A percentile compares a stretch with the other conserved stretches of the same genome.
Conservation (phyloP, 176 grass and related monocot genomes). For the Bonia amplexicaulis region DNA sequence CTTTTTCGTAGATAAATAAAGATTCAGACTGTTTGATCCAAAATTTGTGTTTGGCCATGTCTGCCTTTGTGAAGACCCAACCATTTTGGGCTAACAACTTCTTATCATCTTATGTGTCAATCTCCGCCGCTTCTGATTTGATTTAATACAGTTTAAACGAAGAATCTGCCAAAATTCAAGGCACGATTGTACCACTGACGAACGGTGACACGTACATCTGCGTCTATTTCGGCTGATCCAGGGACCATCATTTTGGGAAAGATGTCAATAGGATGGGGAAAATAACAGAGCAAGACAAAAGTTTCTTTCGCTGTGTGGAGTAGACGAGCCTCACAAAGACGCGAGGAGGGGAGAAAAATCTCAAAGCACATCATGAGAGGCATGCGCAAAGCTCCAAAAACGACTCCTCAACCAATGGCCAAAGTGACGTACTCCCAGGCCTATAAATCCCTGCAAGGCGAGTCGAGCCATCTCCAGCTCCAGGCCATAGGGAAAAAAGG, state of each 20-base stretch:
- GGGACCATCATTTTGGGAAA: not conserved
- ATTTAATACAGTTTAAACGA: not conserved
- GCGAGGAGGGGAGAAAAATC: not conserved
- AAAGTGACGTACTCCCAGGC: not conserved
- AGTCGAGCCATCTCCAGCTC: not conserved
- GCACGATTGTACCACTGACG: not conserved
- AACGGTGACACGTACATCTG: not conserved
- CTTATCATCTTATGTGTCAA: no score
- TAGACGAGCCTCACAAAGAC: not conserved
- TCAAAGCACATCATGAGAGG: not conserved
- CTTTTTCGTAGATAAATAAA: no score
- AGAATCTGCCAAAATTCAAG: not conserved
- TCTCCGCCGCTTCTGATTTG: no score
- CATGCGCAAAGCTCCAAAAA: not conserved
- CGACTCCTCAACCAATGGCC: not conserved
- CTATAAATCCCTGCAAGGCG: slow-evolving; percentile 19
- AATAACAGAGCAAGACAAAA: not conserved
- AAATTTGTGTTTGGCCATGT: not conserved
- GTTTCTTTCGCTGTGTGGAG: not conserved
- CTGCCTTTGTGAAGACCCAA: not conserved
- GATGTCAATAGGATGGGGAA: not conserved
- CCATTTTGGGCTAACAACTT: not conserved
- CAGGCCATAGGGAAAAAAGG: not conserved
- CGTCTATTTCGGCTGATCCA: not conserved
- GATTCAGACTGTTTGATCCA: not conserved